phyloP scores from a whole-genome alignment of 2,329 filamentous ascomycete species.

The Fusarium miscanthi region DNA sequence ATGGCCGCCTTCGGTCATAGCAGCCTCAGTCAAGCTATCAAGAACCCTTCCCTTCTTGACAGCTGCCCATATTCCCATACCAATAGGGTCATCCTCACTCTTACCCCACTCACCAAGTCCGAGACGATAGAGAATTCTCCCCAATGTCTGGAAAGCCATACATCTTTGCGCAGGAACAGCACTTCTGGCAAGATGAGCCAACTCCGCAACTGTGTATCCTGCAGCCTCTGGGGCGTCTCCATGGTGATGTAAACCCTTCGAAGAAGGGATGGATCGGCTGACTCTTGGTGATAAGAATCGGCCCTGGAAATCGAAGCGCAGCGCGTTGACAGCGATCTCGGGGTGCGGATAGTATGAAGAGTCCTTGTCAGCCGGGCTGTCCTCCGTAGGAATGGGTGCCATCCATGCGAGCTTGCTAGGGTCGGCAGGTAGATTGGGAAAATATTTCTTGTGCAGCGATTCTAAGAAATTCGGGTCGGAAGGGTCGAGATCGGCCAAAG shows the following conservation, averaged over 20 bases:
- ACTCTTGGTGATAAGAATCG: constrained; percentile 80
- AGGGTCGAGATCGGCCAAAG: constrained; percentile 81
- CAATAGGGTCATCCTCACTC: constrained; percentile 66
- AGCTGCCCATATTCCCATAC: constrained; percentile 84
- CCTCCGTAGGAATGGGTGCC: constrained; percentile 73
- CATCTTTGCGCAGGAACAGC: constrained; percentile 88
- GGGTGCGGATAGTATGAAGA: constrained; percentile 87
- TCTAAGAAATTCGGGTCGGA: constrained; percentile 83
- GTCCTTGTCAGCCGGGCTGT: constrained; percentile 72
- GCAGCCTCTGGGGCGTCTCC: constrained; percentile 91
- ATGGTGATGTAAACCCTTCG: constrained; percentile 90
- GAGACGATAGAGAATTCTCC: constrained; percentile 84
- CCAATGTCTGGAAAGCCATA: constrained; percentile 90
- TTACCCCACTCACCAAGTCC: constrained; percentile 78
- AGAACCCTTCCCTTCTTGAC: constrained; percentile 82
- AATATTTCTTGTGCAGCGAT: constrained; percentile 92
- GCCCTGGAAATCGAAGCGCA: constrained; percentile 91
- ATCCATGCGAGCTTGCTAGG: constrained; percentile 92
- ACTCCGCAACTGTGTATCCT: constrained; percentile 90
- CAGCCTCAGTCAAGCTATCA: constrained; percentile 81
- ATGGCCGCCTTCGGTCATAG: constrained; percentile 75
- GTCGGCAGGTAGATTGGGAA: constrained; percentile 86
- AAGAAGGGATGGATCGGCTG: constrained; percentile 78
- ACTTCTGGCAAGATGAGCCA: constrained; percentile 83
- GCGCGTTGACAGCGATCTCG: constrained; percentile 75